A percentile compares a stretch with the other conserved stretches of the same genome.
These are phyloP conservation scores for Hymenoscyphus albidus DNA, from an alignment of 2,329 filamentous ascomycete genomes.

Conservation along the genomic window DNA sequence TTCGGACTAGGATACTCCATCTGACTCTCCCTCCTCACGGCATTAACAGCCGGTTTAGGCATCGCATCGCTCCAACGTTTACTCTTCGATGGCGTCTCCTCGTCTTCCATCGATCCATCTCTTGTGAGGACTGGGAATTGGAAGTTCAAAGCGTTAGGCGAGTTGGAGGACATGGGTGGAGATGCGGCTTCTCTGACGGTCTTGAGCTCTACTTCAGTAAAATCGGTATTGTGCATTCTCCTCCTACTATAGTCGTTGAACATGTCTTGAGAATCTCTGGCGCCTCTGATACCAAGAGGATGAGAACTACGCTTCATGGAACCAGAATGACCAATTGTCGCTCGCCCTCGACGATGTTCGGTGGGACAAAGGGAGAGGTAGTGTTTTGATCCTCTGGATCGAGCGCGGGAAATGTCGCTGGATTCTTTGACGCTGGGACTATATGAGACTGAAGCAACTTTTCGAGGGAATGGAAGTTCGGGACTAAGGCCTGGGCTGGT, in stretches of 20 bases:
- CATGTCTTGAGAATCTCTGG: not conserved
- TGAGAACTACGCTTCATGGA: not conserved
- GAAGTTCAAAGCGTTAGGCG: not conserved
- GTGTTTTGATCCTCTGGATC: slow-evolving; percentile 12
- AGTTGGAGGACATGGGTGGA: not conserved
- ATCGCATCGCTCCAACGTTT: slow-evolving; percentile 23
- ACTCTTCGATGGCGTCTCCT: not conserved
- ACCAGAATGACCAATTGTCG: not conserved
- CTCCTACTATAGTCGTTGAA: not conserved
- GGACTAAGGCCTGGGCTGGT: not conserved
- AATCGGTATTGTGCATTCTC: not conserved
- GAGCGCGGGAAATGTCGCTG: slow-evolving; percentile 1
- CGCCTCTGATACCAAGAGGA: not conserved
- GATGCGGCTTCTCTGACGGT: not conserved
- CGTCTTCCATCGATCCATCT: not conserved
- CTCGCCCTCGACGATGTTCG: not conserved
- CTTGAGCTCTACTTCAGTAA: not conserved
- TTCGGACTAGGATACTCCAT: slow-evolving; percentile 26
- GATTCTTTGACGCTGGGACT: not conserved
- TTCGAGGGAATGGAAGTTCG: not conserved
- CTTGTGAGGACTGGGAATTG: not conserved
- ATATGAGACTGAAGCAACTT: not conserved
- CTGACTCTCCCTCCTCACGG: slow-evolving; percentile 19
- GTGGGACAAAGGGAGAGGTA: slow-evolving; percentile 15
- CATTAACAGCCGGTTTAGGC: slow-evolving; percentile 14